phyloP scores from a whole-genome alignment of 2,329 filamentous ascomycete species.

The Neonectria neomacrospora region DNA sequence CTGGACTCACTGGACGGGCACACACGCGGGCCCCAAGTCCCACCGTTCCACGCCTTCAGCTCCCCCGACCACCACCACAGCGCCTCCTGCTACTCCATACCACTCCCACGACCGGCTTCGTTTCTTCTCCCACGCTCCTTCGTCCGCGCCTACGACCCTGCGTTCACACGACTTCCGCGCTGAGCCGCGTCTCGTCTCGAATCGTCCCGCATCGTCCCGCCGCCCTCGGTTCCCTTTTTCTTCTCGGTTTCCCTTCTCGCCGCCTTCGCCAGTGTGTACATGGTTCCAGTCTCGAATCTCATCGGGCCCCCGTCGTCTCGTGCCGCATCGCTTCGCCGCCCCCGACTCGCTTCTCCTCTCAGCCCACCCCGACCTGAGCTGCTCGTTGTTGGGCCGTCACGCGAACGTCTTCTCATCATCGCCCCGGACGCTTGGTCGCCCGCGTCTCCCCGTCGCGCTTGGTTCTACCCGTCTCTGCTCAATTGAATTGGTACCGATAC shows the following conservation, averaged over 20 bases:
- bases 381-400: slow-evolving; percentile 44
- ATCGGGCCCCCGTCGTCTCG: slow-evolving; percentile 38
- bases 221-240: slow-evolving; percentile 31
- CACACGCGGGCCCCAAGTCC: slow-evolving; percentile 31
- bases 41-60: slow-evolving; percentile 38
- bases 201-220: slow-evolving; percentile 30
- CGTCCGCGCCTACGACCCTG: slow-evolving; percentile 30
- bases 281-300: slow-evolving; percentile 39
- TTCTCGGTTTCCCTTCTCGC: slow-evolving; percentile 16
- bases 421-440: slow-evolving; percentile 33
- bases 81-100: slow-evolving; percentile 42
- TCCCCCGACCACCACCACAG: slow-evolving; percentile 39
- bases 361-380: slow-evolving; percentile 38
- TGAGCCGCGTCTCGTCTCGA: slow-evolving; percentile 40
- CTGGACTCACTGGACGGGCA: slow-evolving; percentile 8
- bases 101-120: slow-evolving; percentile 45
- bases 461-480: slow-evolving; percentile 23
- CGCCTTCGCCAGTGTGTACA: slow-evolving; percentile 35
- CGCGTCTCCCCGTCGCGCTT: slow-evolving; percentile 33
- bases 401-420: slow-evolving; percentile 40
- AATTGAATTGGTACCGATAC: slow-evolving; percentile 46
- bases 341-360: slow-evolving; percentile 41
- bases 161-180: slow-evolving; percentile 40
- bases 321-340: slow-evolving; percentile 45
- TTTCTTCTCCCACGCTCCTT: slow-evolving; percentile 46